Evolutionary conservation across 1,284 basidiomycete species (phyloP), one percentile per base, ranked within the genome.

Genomic region (Leccinum pachyderme): DNA sequence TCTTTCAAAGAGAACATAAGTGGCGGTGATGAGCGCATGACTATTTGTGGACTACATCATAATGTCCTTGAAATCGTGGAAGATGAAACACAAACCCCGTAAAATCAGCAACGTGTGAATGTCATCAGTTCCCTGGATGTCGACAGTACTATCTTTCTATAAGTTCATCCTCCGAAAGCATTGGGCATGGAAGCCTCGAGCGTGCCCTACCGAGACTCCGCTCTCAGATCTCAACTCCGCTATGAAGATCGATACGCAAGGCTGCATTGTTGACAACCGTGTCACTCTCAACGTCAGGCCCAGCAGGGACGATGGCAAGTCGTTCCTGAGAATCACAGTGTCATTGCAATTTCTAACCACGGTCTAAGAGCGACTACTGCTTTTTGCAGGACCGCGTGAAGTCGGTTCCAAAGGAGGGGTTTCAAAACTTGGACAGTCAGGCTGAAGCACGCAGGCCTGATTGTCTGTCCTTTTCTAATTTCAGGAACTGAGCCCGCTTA

Each of bases 321-420:
- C 31, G 53, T 65, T 55, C 52, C 62, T 64, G 62, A 53, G 59
- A 60, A 62, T 60, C 62, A 31, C 55, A 27, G 22, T 45, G 13
- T 25, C 43, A 41, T 41, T 22, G 18, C 18, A 41, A 22, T 41
- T 4, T 22, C 53, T 35, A 43, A 53, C 44, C 37, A 46, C 53
- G 35, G 24, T 32, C 41, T 45, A 39, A 51, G 22, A 18, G 51
- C 49, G 46, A 50, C 27, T 33, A 27, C 32, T 39, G 28, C 25
- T 51, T 35, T 32, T 33, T 29, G 51, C 58, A 55, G 55, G 9
- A 52, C 63, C 63, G 62, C 61, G 47, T 59, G 53, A 59, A 63
- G 47, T 47, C 37, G 15, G 37, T 54, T 51, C 47, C 55, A 52
- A 49, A 53, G 43, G 46, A 49, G 25, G 35, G 45, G 51, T 59